These are phyloP conservation scores for Lipomyces mesembrius DNA, from an alignment of 805 yeast genomes.

Conservation along the genomic window DNA sequence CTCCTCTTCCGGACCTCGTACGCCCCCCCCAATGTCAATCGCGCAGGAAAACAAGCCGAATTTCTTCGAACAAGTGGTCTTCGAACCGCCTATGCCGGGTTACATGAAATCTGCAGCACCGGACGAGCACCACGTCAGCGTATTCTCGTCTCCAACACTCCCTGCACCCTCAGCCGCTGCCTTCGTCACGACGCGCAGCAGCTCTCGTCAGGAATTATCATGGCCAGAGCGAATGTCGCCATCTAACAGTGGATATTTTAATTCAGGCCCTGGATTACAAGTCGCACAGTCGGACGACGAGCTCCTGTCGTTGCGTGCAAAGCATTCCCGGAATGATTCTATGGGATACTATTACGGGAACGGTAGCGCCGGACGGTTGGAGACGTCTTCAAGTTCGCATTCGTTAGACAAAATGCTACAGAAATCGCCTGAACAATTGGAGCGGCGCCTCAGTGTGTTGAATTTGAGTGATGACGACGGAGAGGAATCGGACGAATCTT, in stretches of 20 bases:
- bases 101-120: conserved; percentile 7
- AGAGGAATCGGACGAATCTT: conserved; percentile 15
- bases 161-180: conserved; percentile 24
- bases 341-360: neutral
- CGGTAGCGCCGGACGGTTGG: conserved; percentile 9
- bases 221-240: neutral
- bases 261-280: conserved; percentile 8
- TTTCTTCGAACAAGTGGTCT: conserved; percentile 11
- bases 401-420: conserved; percentile 13
- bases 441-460: neutral
- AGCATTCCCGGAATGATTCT: neutral
- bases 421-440: conserved; percentile 4
- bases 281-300: conserved; percentile 25
- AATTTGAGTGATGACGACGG: conserved; percentile 1
- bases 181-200: conserved; percentile 9
- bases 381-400: neutral
- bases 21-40: conserved; percentile 8
- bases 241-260: neutral
- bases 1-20: conserved; percentile 11
- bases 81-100: conserved; percentile 8
- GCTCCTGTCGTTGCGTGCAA: conserved; percentile 1
- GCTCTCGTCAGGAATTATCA: conserved; percentile 15
- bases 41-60: neutral
- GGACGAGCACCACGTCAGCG: neutral
- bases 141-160: neutral